Conservation (phyloP, 805 yeast genomes). For the Pichia thaimueangensis region DNA sequence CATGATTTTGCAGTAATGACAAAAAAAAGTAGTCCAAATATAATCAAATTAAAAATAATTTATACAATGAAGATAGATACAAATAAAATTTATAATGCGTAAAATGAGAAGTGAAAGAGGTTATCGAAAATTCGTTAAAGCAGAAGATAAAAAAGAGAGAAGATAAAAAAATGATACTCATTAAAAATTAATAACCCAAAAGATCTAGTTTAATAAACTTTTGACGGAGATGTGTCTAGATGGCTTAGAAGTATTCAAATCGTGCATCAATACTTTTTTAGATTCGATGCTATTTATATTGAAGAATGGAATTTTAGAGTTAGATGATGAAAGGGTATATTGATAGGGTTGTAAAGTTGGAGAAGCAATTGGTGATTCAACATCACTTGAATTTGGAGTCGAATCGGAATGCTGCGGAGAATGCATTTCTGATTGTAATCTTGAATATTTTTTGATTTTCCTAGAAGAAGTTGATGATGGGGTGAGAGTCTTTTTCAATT, state of each 20-base stretch:
- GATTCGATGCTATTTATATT: background rate
- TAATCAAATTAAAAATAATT: too few relatives aligned
- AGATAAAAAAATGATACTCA: too few relatives aligned
- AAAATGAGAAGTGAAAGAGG: too few relatives aligned
- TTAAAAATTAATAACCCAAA: background rate
- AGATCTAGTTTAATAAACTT: conserved; percentile 24
- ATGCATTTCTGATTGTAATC: conserved; percentile 9
- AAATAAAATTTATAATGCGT: too few relatives aligned
- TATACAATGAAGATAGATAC: too few relatives aligned
- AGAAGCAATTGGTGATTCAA: conserved; percentile 25
- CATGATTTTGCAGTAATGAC: too few relatives aligned
- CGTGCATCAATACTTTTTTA: conserved; percentile 1
- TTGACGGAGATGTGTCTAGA: conserved; percentile 20
- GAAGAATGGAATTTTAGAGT: conserved; percentile 7
- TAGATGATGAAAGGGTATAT: background rate
- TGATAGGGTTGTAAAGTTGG: conserved; percentile 20
- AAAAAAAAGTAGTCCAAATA: too few relatives aligned
- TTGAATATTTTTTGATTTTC: conserved; percentile 2
- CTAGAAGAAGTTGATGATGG: conserved; percentile 9
- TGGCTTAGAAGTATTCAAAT: conserved; percentile 7
- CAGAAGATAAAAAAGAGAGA: too few relatives aligned
- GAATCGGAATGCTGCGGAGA: conserved; percentile 13
- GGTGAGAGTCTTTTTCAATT: conserved; percentile 13
- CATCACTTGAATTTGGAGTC: conserved; percentile 7
- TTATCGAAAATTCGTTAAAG: too few relatives aligned